Conservation (phyloP, 2,329 filamentous ascomycete genomes). For the Penicillium sp. region DNA sequence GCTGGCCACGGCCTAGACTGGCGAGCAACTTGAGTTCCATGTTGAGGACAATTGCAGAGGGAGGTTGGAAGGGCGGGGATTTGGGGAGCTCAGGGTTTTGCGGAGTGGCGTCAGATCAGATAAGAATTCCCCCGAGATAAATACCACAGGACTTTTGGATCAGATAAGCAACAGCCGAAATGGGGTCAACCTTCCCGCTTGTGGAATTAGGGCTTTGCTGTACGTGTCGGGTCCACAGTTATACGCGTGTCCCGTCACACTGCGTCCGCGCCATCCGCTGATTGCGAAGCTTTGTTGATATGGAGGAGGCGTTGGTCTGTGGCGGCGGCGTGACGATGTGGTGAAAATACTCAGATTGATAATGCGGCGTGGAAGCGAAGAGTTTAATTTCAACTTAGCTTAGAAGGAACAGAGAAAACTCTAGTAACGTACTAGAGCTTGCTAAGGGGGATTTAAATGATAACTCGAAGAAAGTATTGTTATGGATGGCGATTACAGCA, state of each 20-base stretch:
- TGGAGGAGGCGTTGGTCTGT: neutral
- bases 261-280: neutral
- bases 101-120: constrained; percentile 24
- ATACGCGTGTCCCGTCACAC: neutral
- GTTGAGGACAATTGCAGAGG: neutral
- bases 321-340: neutral
- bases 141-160: constrained; percentile 17
- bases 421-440: no score
- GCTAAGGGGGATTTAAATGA: no score
- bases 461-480: no score
- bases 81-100: constrained; percentile 3
- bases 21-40: constrained; percentile 27
- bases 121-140: no score
- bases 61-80: neutral
- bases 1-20: constrained; percentile 22
- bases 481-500: no score
- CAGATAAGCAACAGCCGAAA: constrained; percentile 20
- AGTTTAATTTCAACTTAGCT: no score
- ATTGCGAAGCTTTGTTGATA: neutral
- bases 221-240: neutral
- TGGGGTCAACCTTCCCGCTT: neutral
- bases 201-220: constrained; percentile 9
- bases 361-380: no score
- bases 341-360: constrained; percentile 4
- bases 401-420: no score